Evolutionary conservation across 352 stramenopile genomes (phyloP).

Genomic region (Salisapilia sapeloensis): DNA sequence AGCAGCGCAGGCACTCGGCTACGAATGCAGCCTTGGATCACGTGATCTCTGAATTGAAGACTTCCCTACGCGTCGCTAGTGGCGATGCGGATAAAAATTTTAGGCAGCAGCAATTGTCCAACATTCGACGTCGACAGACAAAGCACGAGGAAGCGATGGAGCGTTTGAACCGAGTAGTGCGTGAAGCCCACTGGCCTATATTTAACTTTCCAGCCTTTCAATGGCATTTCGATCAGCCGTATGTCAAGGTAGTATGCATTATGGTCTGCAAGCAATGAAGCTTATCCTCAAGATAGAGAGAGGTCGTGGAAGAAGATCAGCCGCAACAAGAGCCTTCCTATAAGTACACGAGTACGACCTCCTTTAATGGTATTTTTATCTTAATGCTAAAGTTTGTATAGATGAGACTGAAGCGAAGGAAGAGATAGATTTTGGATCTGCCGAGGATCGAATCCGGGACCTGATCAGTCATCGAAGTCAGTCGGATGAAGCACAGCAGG

Average conservation of each 20-base stretch:
- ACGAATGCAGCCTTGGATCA: conserved; percentile 10
- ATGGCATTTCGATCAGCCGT: conserved; percentile 13
- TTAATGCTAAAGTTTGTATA: conserved; percentile 1
- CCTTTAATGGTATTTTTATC: neutral
- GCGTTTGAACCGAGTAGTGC: conserved; percentile 12
- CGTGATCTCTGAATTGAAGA: conserved; percentile 12
- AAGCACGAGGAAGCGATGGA: conserved; percentile 8
- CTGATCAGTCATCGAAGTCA: too few species aligned
- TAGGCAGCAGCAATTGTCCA: conserved; percentile 16
- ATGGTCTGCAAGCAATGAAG: conserved; percentile 1
- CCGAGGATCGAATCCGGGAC: too few species aligned
- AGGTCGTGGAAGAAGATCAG: too few species aligned
- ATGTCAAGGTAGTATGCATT: conserved; percentile 10
- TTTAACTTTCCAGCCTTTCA: conserved; percentile 20
- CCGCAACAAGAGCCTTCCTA: too few species aligned
- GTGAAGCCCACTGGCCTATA: conserved; percentile 9
- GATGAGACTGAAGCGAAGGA: conserved; percentile 1
- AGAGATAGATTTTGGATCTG: too few species aligned
- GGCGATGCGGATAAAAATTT: conserved; percentile 15
- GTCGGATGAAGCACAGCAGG: conserved; percentile 6
- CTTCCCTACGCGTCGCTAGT: conserved; percentile 5
- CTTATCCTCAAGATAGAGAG: too few species aligned
- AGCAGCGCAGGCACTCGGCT: conserved; percentile 11
- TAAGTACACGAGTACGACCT: too few species aligned
- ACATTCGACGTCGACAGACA: conserved; percentile 7